Base-by-base conservation (phyloP, 2,329 filamentous ascomycete genomes). In the Ilyonectria destructans region DNA sequence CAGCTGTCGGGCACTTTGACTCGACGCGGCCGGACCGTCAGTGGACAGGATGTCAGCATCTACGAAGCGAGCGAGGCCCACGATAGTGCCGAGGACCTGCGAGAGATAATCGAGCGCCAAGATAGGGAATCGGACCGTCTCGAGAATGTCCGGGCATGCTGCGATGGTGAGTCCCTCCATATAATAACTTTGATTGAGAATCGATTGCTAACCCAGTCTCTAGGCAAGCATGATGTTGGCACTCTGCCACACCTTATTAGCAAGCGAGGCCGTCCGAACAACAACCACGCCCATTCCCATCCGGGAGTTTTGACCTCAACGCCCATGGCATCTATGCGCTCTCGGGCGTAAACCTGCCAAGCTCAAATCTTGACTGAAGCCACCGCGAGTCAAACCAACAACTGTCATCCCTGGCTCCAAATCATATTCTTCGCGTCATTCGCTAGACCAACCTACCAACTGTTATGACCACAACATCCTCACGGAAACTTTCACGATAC, bases 111-210 rank as follows among this genome's bases (percentile, higher is more conserved):
- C 75, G 93, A 96, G 82, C 87, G 89, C 70, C 91, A 95, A 78
- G 92, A 96, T 76, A 86, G 90, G 61, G 93, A 95, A 73, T 86
- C 91, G 29, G 93, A 95, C 78, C 88, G 91, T 69, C 86, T 98
- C 76, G 96, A 98, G 86, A 98, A 99, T 80, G 96, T 99, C 71
- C 88, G 96, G 78, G 95, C 96, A 67, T 99, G 96, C 84, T 99
- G 96, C 82, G 96, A 98, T 88, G 96, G 95, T 96, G 87, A 89
- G 92, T 59, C 19, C 10, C 4, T 23, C 19, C 29, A 45, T 4
- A 13, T 26, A 9, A 35, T 12, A 5, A 12, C 17, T 0, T 33
- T 48, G 37, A 1, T 6, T 10, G 43, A 56, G 3, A 31, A 61
- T 15, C 4, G 75, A 45, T 78, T 62, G 78, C 75, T 81, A 72